Conservation (phyloP, 2,329 filamentous ascomycete genomes). For the Davidsoniella eucalypti region DNA sequence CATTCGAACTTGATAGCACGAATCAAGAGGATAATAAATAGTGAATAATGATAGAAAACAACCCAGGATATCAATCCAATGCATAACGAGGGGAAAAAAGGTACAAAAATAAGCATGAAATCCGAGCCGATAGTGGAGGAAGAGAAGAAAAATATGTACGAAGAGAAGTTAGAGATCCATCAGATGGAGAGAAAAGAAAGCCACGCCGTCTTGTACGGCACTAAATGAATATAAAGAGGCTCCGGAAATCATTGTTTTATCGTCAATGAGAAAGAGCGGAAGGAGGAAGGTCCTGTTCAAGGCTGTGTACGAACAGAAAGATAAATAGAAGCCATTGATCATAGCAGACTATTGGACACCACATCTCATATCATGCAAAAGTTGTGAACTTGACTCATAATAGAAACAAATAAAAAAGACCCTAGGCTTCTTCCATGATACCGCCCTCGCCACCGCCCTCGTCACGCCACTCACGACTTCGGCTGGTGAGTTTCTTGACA, state of each 20-base stretch:
- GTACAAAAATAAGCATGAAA: conserved; percentile 6
- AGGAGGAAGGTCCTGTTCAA: background rate
- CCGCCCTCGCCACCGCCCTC: conserved; percentile 57
- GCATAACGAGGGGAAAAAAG: conserved; percentile 1
- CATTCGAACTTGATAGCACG: background rate
- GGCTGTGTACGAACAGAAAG: background rate
- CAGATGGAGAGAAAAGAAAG: background rate
- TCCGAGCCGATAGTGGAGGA: background rate
- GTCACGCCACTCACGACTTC: conserved; percentile 83
- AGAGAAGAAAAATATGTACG: background rate
- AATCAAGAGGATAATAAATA: conserved; percentile 2
- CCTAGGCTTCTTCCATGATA: conserved; percentile 42
- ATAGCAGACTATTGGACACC: no score
- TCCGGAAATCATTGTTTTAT: no score
- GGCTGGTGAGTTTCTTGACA: conserved; percentile 64
- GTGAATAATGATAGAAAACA: conserved; percentile 6
- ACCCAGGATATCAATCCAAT: background rate
- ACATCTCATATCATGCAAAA: no score
- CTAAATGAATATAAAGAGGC: background rate
- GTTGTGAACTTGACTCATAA: background rate
- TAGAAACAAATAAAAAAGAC: no score
- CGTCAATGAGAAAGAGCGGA: no score
- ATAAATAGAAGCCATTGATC: background rate
- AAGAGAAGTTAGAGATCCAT: background rate
- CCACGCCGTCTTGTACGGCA: background rate